Evolutionary conservation across 2,329 filamentous ascomycete species (phyloP), one percentile per base, ranked within the genome.

Genomic region (Ophiostoma quercus): DNA sequence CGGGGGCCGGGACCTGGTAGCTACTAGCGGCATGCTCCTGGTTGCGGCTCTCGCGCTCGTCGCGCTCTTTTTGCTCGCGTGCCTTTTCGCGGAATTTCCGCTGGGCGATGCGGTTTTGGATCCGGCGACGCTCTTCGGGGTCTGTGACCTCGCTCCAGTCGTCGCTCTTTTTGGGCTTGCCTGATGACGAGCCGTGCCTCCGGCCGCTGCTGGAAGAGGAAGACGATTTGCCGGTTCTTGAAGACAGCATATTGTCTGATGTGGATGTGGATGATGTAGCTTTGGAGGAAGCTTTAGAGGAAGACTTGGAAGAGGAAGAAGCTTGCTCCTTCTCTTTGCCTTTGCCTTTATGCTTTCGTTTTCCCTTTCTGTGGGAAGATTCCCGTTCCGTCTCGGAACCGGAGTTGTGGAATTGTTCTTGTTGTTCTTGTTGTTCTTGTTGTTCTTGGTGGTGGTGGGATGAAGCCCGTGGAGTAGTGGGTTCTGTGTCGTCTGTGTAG

Each of bases 71-170:
- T 74, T 88, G 85, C 70, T 90, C 88, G 75, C 86, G 87, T 1
- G 84, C 83, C 75, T 92, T 92, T 74, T 91, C 89, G 74, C 90
- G 84, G 74, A 92, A 92, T 75, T 92, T 92, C 74, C 90, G 84
- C 75, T 92, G 90, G 1, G 90, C 90, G 72, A 92, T 85, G 69
- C 89, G 85, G 77, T 93, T 93, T 77, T 93, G 90, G 67, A 92
- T 90, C 71, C 89, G 88, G 72, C 90, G 83, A 76, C 90, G 84
- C 79, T 92, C 88, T 71, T 88, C 87, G 0, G 89, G 88, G 74
- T 92, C 89, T 7, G 85, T 85, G 62, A 92, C 84, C 0, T 88
- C 84, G 37, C 85, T 83, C 90, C 90, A 93, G 79, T 92, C 87
- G 73, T 90, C 84, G 2, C 80, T 80, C 73, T 83, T 84, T 72